Conservation (phyloP, 164 flowering plant genomes). For the Berberis vulgaris region DNA sequence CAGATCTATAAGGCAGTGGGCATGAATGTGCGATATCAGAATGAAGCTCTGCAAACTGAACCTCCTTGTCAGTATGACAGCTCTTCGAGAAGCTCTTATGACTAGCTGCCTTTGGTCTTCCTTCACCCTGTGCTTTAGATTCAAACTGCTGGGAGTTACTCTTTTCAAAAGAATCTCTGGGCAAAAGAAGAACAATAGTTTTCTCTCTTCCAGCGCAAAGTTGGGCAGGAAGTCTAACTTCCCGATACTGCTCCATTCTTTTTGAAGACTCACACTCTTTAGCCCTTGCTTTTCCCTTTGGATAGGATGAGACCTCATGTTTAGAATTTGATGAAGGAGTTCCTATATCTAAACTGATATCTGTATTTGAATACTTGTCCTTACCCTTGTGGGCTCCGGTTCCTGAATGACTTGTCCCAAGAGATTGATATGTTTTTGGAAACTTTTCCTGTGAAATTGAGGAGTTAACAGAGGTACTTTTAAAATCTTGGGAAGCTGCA, state of each 20-base stretch:
- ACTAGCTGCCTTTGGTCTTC: slow-evolving; percentile 13
- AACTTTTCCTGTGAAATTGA: not conserved
- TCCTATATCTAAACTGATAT: not conserved
- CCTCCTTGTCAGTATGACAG: slow-evolving; percentile 16
- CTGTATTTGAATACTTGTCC: not conserved
- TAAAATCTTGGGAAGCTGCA: not conserved
- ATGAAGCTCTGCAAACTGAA: slow-evolving; percentile 13
- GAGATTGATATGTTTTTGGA: too few relatives aligned
- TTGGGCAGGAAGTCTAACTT: slow-evolving; percentile 16
- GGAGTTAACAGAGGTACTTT: not conserved
- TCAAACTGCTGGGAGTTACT: slow-evolving; percentile 18
- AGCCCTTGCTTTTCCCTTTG: slow-evolving; percentile 14
- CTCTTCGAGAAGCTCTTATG: slow-evolving; percentile 28
- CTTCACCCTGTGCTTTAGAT: slow-evolving; percentile 12
- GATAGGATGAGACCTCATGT: slow-evolving; percentile 11
- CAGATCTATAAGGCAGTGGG: slow-evolving; percentile 29
- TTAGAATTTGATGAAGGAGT: not conserved
- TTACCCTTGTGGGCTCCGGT: not conserved
- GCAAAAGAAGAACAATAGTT: slow-evolving; percentile 35
- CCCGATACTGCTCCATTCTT: slow-evolving; percentile 22
- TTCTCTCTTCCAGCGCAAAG: slow-evolving; percentile 18
- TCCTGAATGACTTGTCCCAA: not conserved
- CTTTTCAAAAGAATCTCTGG: slow-evolving; percentile 21
- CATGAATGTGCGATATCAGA: slow-evolving; percentile 46
- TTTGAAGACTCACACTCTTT: slow-evolving; percentile 14